phyloP scores from a whole-genome alignment of 1,139 yeast species.

The Kazachstania sp. region DNA sequence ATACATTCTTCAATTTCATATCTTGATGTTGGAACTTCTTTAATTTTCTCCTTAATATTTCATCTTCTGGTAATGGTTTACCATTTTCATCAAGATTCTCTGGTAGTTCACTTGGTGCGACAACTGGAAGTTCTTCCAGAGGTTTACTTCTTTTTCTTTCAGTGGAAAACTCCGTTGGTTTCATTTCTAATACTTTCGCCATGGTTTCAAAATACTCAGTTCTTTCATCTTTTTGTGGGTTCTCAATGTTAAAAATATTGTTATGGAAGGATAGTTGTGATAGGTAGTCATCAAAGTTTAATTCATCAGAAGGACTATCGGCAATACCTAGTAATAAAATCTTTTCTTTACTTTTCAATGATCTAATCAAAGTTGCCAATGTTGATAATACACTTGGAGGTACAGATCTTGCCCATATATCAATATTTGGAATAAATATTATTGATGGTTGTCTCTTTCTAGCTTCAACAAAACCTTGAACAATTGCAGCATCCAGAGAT shows the following conservation, averaged over 20 bases:
- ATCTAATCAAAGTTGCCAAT: conserved; percentile 57
- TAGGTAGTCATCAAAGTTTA: conserved; percentile 4
- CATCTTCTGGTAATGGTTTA: conserved; percentile 19
- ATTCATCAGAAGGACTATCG: conserved; percentile 35
- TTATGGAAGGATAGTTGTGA: conserved; percentile 32
- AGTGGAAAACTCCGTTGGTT: conserved; percentile 48
- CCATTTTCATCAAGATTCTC: conserved; percentile 21
- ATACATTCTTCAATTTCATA: conserved; percentile 69
- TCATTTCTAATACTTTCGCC: conserved; percentile 49
- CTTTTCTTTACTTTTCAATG: conserved; percentile 63
- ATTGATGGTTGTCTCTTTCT: conserved; percentile 86
- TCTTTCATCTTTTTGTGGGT: conserved; percentile 41
- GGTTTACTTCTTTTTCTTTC: conserved; percentile 33
- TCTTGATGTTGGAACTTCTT: conserved; percentile 61
- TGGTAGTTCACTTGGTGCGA: conserved; percentile 25
- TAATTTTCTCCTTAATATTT: conserved; percentile 25
- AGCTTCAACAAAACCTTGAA: conserved; percentile 82
- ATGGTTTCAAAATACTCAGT: conserved; percentile 48
- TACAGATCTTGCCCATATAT: conserved; percentile 64
- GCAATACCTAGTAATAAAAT: conserved; percentile 69
- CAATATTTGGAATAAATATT: conserved; percentile 73
- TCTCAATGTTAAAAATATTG: conserved; percentile 38
- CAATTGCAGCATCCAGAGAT: conserved; percentile 76
- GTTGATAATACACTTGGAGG: conserved; percentile 66
- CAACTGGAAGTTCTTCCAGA: conserved; percentile 37